Percentiles rank a stretch among this genome's conserved stretches.
These are phyloP conservation scores for Neofusicoccum sp. DNA, from an alignment of 2,329 filamentous ascomycete genomes.

Conservation along the genomic window DNA sequence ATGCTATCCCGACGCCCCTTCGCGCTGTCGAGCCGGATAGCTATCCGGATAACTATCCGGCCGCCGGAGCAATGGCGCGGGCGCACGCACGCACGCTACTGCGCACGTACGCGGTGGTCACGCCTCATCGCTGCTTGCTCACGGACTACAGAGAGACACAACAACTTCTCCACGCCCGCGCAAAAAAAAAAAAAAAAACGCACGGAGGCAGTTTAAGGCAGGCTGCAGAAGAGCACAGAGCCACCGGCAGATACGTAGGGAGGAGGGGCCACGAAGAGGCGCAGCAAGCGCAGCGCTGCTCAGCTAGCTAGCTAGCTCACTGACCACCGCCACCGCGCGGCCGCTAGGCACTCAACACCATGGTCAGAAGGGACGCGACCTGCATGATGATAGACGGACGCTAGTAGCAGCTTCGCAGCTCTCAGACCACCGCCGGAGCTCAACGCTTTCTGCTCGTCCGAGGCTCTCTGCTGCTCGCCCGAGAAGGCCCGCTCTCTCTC, in stretches of 20 bases:
- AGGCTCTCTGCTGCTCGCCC: no score
- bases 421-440: background rate
- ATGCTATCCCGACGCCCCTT: background rate
- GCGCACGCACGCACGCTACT: background rate
- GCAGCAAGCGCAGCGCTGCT: slow-evolving; percentile 3
- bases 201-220: no score
- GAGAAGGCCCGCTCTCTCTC: no score
- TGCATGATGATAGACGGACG: slow-evolving; percentile 5
- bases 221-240: background rate
- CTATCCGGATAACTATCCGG: slow-evolving; percentile 18
- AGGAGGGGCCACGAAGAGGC: slow-evolving; percentile 5
- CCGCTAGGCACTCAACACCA: slow-evolving; percentile 15
- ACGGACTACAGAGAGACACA: no score
- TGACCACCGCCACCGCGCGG: background rate
- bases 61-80: slow-evolving; percentile 10
- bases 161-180: no score
- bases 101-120: background rate
- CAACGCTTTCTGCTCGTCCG: no score
- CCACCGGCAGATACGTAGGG: background rate
- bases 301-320: background rate
- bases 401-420: background rate
- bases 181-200: no score
- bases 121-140: background rate
- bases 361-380: background rate
- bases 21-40: slow-evolving; percentile 11